These are phyloP conservation scores for Psilocybe cubensis DNA, from an alignment of 768 basidiomycete species.

Conservation along the genomic window DNA sequence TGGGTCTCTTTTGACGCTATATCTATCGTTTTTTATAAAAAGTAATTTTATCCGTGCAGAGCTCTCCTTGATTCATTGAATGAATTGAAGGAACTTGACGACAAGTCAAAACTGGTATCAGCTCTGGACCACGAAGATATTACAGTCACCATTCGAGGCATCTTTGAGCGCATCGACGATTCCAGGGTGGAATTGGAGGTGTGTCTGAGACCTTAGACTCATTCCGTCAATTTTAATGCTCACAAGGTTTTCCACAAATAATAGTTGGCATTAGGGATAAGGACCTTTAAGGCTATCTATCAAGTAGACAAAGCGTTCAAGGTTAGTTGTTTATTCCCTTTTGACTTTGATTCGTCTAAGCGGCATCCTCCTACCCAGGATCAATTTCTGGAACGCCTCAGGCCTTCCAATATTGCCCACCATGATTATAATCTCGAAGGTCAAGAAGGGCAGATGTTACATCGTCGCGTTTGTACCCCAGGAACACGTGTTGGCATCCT, in stretches of 20 bases:
- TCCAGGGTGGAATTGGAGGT: conserved; percentile 19
- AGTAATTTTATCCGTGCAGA: background rate
- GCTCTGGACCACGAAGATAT: conserved; percentile 19
- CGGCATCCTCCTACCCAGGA: conserved; percentile 12
- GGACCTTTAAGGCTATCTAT: conserved; percentile 13
- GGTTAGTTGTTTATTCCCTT: background rate
- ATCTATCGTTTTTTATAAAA: background rate
- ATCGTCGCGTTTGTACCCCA: conserved; percentile 23
- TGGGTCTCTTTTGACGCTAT: conserved; percentile 1
- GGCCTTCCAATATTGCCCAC: conserved; percentile 15
- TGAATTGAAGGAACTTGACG: conserved; percentile 7
- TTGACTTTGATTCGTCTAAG: background rate
- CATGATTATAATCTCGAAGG: conserved; percentile 10
- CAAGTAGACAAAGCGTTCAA: conserved; percentile 7
- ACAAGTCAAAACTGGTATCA: conserved; percentile 11
- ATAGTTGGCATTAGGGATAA: conserved; percentile 13
- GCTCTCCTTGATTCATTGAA: conserved; percentile 13
- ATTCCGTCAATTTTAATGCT: background rate
- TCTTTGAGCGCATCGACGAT: conserved; percentile 19
- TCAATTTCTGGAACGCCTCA: conserved; percentile 9
- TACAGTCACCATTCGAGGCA: conserved; percentile 14
- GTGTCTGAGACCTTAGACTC: background rate
- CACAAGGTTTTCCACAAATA: conserved; percentile 1
- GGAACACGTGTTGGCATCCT: conserved; percentile 29
- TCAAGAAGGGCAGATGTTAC: conserved; percentile 8